These are phyloP conservation scores for Monascus ruber DNA, from an alignment of 2,329 filamentous ascomycete genomes.

Conservation along the genomic window DNA sequence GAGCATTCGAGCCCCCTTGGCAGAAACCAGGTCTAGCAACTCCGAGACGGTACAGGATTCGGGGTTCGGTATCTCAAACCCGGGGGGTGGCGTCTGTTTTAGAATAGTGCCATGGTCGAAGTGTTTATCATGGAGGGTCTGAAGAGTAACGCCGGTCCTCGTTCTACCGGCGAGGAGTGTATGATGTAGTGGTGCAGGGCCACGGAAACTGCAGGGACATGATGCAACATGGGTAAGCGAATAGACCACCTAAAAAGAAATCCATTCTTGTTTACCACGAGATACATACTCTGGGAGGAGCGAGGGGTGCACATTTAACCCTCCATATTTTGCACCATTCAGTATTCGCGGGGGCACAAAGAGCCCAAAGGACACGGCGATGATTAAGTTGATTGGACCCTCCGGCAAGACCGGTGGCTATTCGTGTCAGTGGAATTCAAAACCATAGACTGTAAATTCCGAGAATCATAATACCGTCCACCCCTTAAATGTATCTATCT, in stretches of 20 bases:
- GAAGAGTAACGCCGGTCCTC: conserved; percentile 66
- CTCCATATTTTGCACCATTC: conserved; percentile 60
- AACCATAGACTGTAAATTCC: conserved; percentile 1
- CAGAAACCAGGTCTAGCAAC: conserved; percentile 47
- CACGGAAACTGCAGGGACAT: conserved; percentile 51
- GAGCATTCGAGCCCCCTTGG: conserved; percentile 59
- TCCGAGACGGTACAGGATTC: conserved; percentile 35
- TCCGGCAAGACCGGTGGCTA: conserved; percentile 43
- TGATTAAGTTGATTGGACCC: conserved; percentile 57
- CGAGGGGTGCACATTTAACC: conserved; percentile 88
- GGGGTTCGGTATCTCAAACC: conserved; percentile 41
- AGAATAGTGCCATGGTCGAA: conserved; percentile 77
- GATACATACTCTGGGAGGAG: conserved; percentile 62
- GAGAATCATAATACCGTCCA: conserved; percentile 53
- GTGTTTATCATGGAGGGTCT: conserved; percentile 63
- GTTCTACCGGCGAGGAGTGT: conserved; percentile 54
- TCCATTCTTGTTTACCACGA: background rate
- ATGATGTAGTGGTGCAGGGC: conserved; percentile 77
- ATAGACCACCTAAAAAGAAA: too few relatives aligned
- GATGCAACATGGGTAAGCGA: background rate
- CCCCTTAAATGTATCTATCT: conserved; percentile 67
- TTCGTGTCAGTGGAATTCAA: conserved; percentile 7
- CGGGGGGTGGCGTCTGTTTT: conserved; percentile 52
- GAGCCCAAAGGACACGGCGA: conserved; percentile 90
- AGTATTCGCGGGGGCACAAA: conserved; percentile 74